phyloP scores from a whole-genome alignment of 1,139 yeast species.

The Magnusiomyces suaveolens region DNA sequence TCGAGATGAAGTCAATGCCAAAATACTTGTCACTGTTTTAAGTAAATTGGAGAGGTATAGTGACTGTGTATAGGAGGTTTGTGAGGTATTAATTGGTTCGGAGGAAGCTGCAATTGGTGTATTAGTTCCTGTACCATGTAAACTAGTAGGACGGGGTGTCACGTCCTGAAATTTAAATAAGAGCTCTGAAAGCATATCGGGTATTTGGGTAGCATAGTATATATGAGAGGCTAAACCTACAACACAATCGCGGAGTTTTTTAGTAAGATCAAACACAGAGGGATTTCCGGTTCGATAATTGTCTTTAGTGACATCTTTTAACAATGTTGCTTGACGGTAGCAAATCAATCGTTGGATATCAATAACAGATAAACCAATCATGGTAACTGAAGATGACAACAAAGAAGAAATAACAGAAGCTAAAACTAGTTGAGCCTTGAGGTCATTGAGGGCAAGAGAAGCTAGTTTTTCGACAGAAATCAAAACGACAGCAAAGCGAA shows the following conservation, averaged over 20 bases:
- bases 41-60: conserved; percentile 1
- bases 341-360: conserved; percentile 64
- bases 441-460: conserved; percentile 25
- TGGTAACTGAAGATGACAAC: conserved; percentile 64
- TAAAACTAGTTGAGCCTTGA: conserved; percentile 40
- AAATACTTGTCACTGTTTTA: not conserved
- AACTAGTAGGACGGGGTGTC: not conserved
- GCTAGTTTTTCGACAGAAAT: conserved; percentile 33
- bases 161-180: conserved; percentile 20
- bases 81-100: not conserved
- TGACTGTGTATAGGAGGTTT: not conserved
- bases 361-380: conserved; percentile 83
- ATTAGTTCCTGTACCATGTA: not conserved
- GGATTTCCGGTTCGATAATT: conserved; percentile 7
- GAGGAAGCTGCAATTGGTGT: not conserved
- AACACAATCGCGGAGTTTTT: conserved; percentile 36
- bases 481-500: conserved; percentile 59
- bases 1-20: not conserved
- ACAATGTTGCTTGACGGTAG: conserved; percentile 40
- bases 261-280: conserved; percentile 17
- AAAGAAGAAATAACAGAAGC: conserved; percentile 54
- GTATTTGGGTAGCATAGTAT: conserved; percentile 68
- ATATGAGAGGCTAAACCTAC: conserved; percentile 60
- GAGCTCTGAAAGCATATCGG: conserved; percentile 58
- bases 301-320: conserved; percentile 18